These are phyloP conservation scores for Pelagomonas calceolata DNA, from an alignment of 108 stramenopile species.

Conservation along the genomic window DNA sequence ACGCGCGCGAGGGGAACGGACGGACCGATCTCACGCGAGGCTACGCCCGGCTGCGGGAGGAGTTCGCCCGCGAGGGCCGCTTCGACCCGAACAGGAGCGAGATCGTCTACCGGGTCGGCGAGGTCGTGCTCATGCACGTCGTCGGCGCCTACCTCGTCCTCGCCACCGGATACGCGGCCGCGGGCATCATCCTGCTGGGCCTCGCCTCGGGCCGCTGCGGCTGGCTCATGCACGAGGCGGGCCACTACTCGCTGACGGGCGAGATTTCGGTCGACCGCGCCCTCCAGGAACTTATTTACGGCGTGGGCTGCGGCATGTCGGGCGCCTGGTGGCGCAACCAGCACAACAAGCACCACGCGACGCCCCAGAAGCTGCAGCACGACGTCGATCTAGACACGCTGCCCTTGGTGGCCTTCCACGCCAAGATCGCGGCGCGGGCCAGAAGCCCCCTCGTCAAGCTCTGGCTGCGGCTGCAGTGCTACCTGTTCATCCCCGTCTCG, in stretches of 20 bases:
- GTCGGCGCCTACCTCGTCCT: constrained; percentile 8
- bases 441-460: constrained; percentile 2
- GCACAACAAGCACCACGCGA: constrained; percentile 55
- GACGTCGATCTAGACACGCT: constrained; percentile 40
- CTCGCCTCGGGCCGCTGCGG: constrained; percentile 20
- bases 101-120: constrained; percentile 12
- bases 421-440: constrained; percentile 4
- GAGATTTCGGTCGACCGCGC: constrained; percentile 10
- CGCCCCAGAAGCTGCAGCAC: constrained; percentile 41
- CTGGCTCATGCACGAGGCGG: constrained; percentile 28
- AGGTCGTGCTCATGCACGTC: constrained; percentile 10
- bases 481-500: constrained; percentile 13
- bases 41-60: constrained; percentile 5
- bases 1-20: background rate
- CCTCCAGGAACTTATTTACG: constrained; percentile 16
- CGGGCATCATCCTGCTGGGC: constrained; percentile 11
- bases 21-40: constrained; percentile 8
- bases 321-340: constrained; percentile 50
- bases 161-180: background rate
- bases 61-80: constrained; percentile 18
- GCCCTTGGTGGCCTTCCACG: constrained; percentile 42
- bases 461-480: constrained; percentile 16
- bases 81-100: constrained; percentile 9
- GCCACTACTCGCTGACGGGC: constrained; percentile 25
- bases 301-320: constrained; percentile 37